Evolutionary conservation across 2,329 filamentous ascomycete genomes (phyloP).

Genomic region (Trichoderma asperellum): DNA sequence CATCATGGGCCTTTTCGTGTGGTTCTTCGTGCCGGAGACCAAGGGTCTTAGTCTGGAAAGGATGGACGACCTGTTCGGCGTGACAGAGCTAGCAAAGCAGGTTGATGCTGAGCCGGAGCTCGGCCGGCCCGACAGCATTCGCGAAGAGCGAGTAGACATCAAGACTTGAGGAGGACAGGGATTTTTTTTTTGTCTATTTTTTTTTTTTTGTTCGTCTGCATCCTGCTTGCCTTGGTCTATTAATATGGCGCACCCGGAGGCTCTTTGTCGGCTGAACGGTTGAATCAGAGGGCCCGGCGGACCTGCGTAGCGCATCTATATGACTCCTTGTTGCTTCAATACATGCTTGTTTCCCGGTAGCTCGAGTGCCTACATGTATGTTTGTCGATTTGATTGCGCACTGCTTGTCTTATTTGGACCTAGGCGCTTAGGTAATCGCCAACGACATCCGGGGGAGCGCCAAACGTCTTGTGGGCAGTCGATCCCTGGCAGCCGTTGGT

Average conservation of each 20-base stretch:
- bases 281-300: background rate
- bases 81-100: slow-evolving; percentile 50
- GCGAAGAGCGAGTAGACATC: slow-evolving; percentile 33
- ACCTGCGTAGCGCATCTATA: slow-evolving; percentile 7
- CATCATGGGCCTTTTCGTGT: slow-evolving; percentile 67
- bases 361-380: background rate
- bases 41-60: slow-evolving; percentile 67
- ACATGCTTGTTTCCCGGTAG: slow-evolving; percentile 1
- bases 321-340: slow-evolving; percentile 8
- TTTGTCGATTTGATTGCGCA: background rate
- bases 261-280: background rate
- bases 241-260: no score
- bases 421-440: background rate
- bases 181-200: no score
- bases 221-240: no score
- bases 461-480: background rate
- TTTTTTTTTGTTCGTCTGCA: no score
- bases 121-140: slow-evolving; percentile 36
- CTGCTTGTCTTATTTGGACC: background rate
- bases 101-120: slow-evolving; percentile 40
- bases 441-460: background rate
- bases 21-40: slow-evolving; percentile 71
- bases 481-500: no score
- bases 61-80: slow-evolving; percentile 69
- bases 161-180: slow-evolving; percentile 31